A percentile compares a stretch with the other conserved stretches of the same genome.
These are phyloP conservation scores for Solanum ossicruentum DNA, from an alignment of 257 asterid species.

Conservation along the genomic window DNA sequence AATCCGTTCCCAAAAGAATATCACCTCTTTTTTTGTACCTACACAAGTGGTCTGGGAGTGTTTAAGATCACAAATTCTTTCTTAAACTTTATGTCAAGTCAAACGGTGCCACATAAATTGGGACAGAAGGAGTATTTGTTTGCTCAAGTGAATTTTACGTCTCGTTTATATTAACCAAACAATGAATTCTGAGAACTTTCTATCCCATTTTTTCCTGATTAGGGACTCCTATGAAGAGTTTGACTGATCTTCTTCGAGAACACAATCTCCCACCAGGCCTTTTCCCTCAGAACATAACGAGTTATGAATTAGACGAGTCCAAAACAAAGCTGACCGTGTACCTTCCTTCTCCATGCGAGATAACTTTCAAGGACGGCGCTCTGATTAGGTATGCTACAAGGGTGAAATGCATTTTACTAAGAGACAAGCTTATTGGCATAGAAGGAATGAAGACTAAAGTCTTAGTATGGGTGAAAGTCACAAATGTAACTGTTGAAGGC, in stretches of 20 bases:
- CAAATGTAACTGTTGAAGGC: constrained; percentile 49
- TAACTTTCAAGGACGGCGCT: constrained; percentile 62
- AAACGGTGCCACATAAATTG: too few relatives aligned
- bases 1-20: too few relatives aligned
- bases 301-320: constrained; percentile 53
- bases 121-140: neutral
- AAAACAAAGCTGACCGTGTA: constrained; percentile 50
- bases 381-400: constrained; percentile 39
- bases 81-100: too few relatives aligned
- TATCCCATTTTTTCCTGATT: neutral
- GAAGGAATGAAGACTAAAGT: constrained; percentile 84
- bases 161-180: neutral
- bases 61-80: too few relatives aligned
- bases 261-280: constrained; percentile 62
- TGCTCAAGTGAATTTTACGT: neutral
- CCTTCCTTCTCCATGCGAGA: constrained; percentile 68
- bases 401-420: constrained; percentile 59
- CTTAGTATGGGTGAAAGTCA: constrained; percentile 71
- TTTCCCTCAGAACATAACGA: constrained; percentile 50
- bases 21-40: too few relatives aligned
- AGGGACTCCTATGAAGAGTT: constrained; percentile 48
- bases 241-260: constrained; percentile 57
- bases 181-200: neutral
- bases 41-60: too few relatives aligned
- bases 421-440: constrained; percentile 56